These are phyloP conservation scores for Macrolepiota fuliginosa DNA, from an alignment of 768 basidiomycete species.

Conservation along the genomic window DNA sequence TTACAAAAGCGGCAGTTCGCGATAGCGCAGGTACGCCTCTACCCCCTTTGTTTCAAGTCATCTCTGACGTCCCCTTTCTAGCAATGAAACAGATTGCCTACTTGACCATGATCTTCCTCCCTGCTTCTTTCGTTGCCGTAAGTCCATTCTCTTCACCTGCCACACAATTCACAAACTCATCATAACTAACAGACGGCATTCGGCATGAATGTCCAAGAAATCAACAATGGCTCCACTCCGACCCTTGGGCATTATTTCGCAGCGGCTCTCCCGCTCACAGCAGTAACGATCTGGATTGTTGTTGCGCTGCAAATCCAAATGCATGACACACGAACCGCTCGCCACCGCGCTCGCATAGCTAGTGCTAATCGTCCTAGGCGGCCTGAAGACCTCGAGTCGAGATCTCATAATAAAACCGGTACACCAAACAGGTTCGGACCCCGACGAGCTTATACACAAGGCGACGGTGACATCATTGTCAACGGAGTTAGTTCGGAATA, in stretches of 20 bases:
- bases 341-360: not conserved
- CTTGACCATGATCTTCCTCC: constrained; percentile 61
- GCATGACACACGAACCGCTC: constrained; percentile 7
- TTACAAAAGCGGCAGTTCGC: constrained; percentile 40
- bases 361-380: not conserved
- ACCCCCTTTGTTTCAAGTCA: not conserved
- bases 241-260: constrained; percentile 37
- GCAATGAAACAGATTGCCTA: constrained; percentile 56
- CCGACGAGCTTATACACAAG: not conserved
- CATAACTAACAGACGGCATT: constrained; percentile 37
- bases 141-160: constrained; percentile 9
- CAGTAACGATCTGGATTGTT: constrained; percentile 41
- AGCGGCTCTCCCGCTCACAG: constrained; percentile 37
- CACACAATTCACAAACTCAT: not conserved
- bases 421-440: not conserved
- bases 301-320: constrained; percentile 38
- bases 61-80: constrained; percentile 10
- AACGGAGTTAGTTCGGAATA: not conserved
- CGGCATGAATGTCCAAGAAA: constrained; percentile 45
- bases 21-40: constrained; percentile 27
- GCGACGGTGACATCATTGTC: not conserved
- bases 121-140: constrained; percentile 48
- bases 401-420: not conserved
- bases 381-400: not conserved
- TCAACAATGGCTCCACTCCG: constrained; percentile 27